Evolutionary conservation across 1,139 yeast species (phyloP).

Genomic region (Geotrichum restrictum): DNA sequence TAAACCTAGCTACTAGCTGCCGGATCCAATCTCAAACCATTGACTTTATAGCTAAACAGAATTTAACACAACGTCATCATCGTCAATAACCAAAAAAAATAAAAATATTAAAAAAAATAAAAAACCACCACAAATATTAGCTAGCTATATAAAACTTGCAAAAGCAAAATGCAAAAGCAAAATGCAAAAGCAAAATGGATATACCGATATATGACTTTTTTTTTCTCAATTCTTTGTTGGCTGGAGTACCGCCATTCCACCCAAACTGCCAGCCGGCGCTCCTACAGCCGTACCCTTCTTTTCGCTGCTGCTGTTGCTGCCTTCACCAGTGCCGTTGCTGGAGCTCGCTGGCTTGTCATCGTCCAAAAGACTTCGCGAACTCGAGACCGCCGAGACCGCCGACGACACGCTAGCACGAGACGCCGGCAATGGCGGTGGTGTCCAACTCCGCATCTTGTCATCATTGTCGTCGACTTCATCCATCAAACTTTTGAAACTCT

Average conservation of each 20-base stretch:
- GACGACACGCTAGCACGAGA: conserved; percentile 10
- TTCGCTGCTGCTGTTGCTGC: neutral
- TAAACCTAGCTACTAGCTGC: no score
- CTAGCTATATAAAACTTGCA: no score
- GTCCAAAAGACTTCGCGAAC: conserved; percentile 20
- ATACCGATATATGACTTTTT: no score
- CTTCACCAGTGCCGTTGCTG: neutral
- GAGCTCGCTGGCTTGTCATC: conserved; percentile 16
- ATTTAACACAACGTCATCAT: no score
- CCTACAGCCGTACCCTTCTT: neutral
- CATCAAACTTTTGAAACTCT: conserved; percentile 9
- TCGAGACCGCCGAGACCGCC: no score
- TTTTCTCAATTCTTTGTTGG: conserved; percentile 9
- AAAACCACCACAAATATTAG: no score
- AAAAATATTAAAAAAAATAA: no score
- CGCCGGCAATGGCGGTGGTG: conserved; percentile 17
- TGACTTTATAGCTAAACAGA: no score
- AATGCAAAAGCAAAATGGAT: no score
- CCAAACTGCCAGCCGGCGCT: neutral
- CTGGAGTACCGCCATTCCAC: conserved; percentile 15
- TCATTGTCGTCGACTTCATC: conserved; percentile 14
- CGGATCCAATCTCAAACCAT: no score
- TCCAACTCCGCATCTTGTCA: conserved; percentile 14
- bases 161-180: no score
- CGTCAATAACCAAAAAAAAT: no score